Conservation (phyloP, 192 early-diverging fungal species). For the Spizellomyces sp. region DNA sequence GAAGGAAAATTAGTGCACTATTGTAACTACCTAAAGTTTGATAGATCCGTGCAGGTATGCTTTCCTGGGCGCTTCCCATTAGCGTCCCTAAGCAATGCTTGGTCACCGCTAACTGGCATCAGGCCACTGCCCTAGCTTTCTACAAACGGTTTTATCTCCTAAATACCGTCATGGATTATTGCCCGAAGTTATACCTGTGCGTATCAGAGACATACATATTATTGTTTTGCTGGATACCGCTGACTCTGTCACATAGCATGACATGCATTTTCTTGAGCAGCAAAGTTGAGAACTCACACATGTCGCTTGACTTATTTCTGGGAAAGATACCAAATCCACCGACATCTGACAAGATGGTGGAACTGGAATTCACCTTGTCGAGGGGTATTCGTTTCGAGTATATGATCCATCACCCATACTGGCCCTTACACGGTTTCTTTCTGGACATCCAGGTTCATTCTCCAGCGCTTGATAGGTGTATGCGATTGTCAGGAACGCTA, state of each 20-base stretch:
- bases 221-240: too few relatives aligned
- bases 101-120: background rate
- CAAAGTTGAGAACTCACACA: constrained; percentile 44
- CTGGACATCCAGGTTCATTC: constrained; percentile 50
- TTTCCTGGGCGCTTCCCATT: background rate
- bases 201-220: background rate
- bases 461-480: background rate
- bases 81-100: background rate
- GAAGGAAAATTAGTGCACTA: constrained; percentile 39
- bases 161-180: constrained; percentile 51
- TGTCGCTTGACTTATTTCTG: constrained; percentile 44
- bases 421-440: constrained; percentile 51
- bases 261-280: constrained; percentile 50
- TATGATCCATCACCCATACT: constrained; percentile 45
- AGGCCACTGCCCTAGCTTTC: constrained; percentile 52
- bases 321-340: constrained; percentile 44
- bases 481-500: background rate
- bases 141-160: constrained; percentile 58
- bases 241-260: constrained; percentile 24
- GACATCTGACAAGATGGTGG: constrained; percentile 31
- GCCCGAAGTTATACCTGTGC: constrained; percentile 48
- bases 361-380: constrained; percentile 43
- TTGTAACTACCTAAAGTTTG: constrained; percentile 37
- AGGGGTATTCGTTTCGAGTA: constrained; percentile 48
- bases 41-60: constrained; percentile 42